Evolutionary conservation across 495 filamentous ascomycete genomes (phyloP), one percentile per base, ranked within the genome.

Genomic region (Lindgomyces ingoldianus): DNA sequence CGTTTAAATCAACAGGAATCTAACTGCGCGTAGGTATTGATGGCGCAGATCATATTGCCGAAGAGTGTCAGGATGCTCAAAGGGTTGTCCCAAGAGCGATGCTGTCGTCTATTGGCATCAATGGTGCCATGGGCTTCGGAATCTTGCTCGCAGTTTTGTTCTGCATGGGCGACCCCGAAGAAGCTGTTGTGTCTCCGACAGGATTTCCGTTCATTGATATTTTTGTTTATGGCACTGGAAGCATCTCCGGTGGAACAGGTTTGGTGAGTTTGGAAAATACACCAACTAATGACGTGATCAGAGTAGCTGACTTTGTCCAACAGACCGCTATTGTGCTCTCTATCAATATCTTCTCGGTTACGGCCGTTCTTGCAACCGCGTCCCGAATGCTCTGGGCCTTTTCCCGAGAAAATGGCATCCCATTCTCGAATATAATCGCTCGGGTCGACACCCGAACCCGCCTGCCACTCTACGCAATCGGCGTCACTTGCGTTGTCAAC

Each of bases 341-440:
- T 39, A 14, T 14, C 6, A 6, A 6, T 14, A 39, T 39, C 14
- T 39, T 75, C 36, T 78, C 78, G 18, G 76, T 78, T 2, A 79
- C 84, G 52, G 81, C 77, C 57, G 76, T 81, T 52, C 79, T 83
- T 3, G 84, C 83, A 0, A 79, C 81, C 10, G 84, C 83, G 9
- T 77, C 83, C 1, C 82, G 84, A 70, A 74, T 84, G 1, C 85
- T 83, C 70, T 52, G 49, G 49, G 81, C 82, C 2, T 85, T 86
- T 72, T 80, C 82, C 8, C 75, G 84, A 14, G 83, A 85, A 59
- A 65, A 73, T 14, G 83, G 84, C 4, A 39, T 39, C 9, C 84
- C 83, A 11, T 84, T 81, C 64, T 82, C 80, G 6, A 66, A 69
- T 0, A 81, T 77, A 64, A 78, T 85, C 45, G 74, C 72, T 30